These are phyloP conservation scores for Furcasterigmium sp. DNA, from an alignment of 2,329 filamentous ascomycete genomes.

Conservation along the genomic window DNA sequence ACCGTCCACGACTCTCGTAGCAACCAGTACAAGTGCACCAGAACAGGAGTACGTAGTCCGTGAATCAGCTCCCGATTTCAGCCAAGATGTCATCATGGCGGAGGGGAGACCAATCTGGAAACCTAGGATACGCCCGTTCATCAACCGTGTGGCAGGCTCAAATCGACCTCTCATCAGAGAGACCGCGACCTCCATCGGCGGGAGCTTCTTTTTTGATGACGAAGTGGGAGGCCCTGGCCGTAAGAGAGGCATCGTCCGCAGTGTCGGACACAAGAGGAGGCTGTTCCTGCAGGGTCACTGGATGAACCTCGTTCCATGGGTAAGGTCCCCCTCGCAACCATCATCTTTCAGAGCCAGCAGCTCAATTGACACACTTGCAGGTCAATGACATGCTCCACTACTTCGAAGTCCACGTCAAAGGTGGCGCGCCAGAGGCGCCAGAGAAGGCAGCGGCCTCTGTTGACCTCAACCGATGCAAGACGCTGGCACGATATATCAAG, in stretches of 20 bases:
- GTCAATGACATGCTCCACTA: slow-evolving; percentile 36
- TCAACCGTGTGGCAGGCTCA: too few relatives aligned
- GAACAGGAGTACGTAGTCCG: too few relatives aligned
- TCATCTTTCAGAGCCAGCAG: not conserved
- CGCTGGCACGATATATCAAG: slow-evolving; percentile 47
- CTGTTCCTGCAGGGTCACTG: slow-evolving; percentile 47
- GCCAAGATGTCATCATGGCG: too few relatives aligned
- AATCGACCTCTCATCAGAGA: not conserved
- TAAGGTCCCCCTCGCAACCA: not conserved
- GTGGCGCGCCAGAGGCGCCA: too few relatives aligned
- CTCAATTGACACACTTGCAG: slow-evolving; percentile 19
- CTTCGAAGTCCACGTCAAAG: slow-evolving; percentile 33
- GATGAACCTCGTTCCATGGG: slow-evolving; percentile 29
- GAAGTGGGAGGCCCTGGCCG: not conserved
- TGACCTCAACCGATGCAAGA: slow-evolving; percentile 45
- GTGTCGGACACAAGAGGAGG: slow-evolving; percentile 34
- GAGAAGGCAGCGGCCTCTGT: slow-evolving; percentile 26
- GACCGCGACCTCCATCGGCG: not conserved
- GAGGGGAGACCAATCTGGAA: too few relatives aligned
- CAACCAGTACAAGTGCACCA: too few relatives aligned
- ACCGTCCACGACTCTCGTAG: slow-evolving; percentile 9
- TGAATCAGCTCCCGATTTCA: too few relatives aligned
- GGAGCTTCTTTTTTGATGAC: not conserved
- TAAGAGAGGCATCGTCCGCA: slow-evolving; percentile 9
- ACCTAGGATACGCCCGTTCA: too few relatives aligned